Percentiles rank a stretch among this genome's conserved stretches.
Evolutionary conservation across 2,329 filamentous ascomycete genomes (phyloP).

Genomic region (Fusarium foetens): DNA sequence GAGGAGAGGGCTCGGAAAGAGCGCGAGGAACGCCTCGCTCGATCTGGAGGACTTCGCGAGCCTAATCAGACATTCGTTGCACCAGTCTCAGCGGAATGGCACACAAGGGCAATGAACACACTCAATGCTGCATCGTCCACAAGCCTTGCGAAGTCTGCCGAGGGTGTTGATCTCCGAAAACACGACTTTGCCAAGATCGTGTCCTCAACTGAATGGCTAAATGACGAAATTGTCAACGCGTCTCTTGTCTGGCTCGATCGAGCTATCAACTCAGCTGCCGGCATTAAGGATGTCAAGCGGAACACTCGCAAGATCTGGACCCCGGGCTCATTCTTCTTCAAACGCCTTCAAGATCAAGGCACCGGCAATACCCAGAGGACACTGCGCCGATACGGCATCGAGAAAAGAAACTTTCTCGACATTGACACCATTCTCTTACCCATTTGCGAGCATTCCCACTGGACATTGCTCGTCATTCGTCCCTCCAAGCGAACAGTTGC

Average conservation of each 20-base stretch:
- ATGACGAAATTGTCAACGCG: constrained; percentile 79
- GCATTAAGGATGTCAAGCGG: constrained; percentile 59
- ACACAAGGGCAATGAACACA: constrained; percentile 43
- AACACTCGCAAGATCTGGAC: constrained; percentile 68
- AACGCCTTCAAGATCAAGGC: constrained; percentile 60
- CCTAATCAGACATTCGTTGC: constrained; percentile 44
- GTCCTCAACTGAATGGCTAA: constrained; percentile 71
- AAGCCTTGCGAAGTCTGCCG: constrained; percentile 58
- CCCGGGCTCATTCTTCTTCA: constrained; percentile 74
- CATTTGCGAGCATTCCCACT: constrained; percentile 72
- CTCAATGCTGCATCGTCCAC: constrained; percentile 49
- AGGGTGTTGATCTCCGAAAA: constrained; percentile 59
- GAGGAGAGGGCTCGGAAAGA: constrained; percentile 42
- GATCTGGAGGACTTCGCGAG: constrained; percentile 46
- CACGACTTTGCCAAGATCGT: constrained; percentile 74
- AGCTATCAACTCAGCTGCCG: constrained; percentile 66
- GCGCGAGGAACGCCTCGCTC: constrained; percentile 45
- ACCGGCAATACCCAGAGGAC: constrained; percentile 62
- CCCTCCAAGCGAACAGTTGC: constrained; percentile 69
- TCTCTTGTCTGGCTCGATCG: constrained; percentile 70
- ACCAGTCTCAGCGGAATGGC: constrained; percentile 46
- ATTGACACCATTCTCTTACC: constrained; percentile 76
- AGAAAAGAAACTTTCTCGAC: constrained; percentile 69
- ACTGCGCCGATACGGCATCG: constrained; percentile 66
- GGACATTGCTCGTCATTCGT: constrained; percentile 76